Evolutionary conservation across 257 asterid species (phyloP), one percentile per base, ranked within the genome.

Genomic region (Nicotiana knightiana): DNA sequence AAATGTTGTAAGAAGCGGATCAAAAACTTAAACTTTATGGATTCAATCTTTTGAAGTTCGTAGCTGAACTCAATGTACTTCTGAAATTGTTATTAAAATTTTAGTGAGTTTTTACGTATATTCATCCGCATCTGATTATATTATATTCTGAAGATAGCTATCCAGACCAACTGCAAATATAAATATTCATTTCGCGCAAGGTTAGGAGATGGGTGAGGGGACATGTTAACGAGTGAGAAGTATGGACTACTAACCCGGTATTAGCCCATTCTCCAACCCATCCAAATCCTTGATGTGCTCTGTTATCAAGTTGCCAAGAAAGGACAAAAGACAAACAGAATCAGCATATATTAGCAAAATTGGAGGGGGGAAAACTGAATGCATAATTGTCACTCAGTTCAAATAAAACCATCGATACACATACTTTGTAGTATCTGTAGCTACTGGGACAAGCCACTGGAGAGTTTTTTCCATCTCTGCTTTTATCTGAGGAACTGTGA

Each of bases 181-280:
- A 21, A 21, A 21, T 21, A 21, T 21, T 21, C 24, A 21, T 21
- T 21, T 21, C 24, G 24, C 24, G 24, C 24, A 21, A 21, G 24
- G 24, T 21, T 21, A 21, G 24, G 24, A 21, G 24, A 21, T 21
- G 24, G 24, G 24, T 21, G 24, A 21, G 24, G 24, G 9, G 10
- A 57, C 35, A 59, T 59, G 37, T 59, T 17, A 6, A 26, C 13
- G 24, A 62, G 35, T 18, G 67, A 33, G 73, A 76, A 24, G 28
- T 37, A 0, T 30, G 28, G 48, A 59, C 48, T 7, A 89, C 97
- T 91, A 13, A 96, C 99, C 98, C 97, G 17, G 93, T 86, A 84
- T 91, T 96, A 17, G 99, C 99, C 99, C 99, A 96, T 80, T 96
- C 99, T 87, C 99, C 99, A 48, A 96, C 99, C 99, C 99, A 96